phyloP scores from a whole-genome alignment of 495 filamentous ascomycete species.

The Thermothielavioides terrestris region DNA sequence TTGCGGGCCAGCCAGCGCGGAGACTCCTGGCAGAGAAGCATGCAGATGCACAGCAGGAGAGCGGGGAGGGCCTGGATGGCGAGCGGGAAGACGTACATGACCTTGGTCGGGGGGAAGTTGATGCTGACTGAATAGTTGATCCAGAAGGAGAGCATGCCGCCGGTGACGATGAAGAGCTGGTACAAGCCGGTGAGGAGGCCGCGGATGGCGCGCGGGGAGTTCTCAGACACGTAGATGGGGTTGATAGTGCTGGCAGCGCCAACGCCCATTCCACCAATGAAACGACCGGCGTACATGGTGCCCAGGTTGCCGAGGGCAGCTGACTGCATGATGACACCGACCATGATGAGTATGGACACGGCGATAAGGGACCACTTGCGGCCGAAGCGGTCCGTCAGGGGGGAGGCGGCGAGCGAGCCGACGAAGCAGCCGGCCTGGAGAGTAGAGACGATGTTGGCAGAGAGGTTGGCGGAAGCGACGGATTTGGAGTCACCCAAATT shows the following conservation, averaged over 20 bases:
- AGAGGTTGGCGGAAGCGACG: slow-evolving; percentile 27
- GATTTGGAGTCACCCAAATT: slow-evolving; percentile 21
- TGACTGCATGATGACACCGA: slow-evolving; percentile 50
- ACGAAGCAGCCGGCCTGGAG: slow-evolving; percentile 50
- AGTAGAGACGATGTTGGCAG: slow-evolving; percentile 45
- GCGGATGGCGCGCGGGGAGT: slow-evolving; percentile 43
- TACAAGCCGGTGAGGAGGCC: slow-evolving; percentile 50
- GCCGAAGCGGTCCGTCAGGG: slow-evolving; percentile 36
- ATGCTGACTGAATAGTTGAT: slow-evolving; percentile 47
- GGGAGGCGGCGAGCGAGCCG: slow-evolving; percentile 28
- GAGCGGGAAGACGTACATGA: slow-evolving; percentile 57
- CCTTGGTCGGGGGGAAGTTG: slow-evolving; percentile 28
- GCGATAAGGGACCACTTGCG: slow-evolving; percentile 49
- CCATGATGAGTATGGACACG: slow-evolving; percentile 45
- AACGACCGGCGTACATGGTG: slow-evolving; percentile 54
- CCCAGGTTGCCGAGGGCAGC: slow-evolving; percentile 41
- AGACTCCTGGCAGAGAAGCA: slow-evolving; percentile 54
- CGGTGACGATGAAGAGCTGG: slow-evolving; percentile 53
- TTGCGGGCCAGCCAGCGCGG: slow-evolving; percentile 62
- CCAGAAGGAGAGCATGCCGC: slow-evolving; percentile 50
- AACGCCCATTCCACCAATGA: slow-evolving; percentile 54
- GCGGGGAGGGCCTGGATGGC: slow-evolving; percentile 59
- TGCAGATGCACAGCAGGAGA: slow-evolving; percentile 46
- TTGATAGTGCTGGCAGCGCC: slow-evolving; percentile 51
- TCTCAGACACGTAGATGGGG: slow-evolving; percentile 51